phyloP scores from a whole-genome alignment of 345 rosid genomes.

The Leavenworthia alabamica region DNA sequence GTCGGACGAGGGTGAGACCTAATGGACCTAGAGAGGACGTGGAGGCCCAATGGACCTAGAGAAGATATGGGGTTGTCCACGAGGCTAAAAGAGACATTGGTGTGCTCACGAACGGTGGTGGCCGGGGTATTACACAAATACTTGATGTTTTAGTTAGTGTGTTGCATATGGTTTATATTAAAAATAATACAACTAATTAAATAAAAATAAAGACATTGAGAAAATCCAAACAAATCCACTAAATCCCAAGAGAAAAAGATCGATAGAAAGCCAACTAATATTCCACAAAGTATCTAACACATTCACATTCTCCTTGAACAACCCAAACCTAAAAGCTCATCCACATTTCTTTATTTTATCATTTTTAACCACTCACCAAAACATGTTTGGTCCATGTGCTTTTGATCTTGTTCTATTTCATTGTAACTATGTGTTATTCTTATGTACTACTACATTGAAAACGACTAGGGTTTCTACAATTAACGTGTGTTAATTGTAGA shows the following conservation, averaged over 20 bases:
- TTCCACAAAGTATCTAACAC: slow-evolving; percentile 21
- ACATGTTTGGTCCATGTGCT: slow-evolving; percentile 27
- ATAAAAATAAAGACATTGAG: background rate
- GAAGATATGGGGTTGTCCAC: no score
- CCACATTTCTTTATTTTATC: slow-evolving; percentile 18
- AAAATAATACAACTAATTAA: background rate
- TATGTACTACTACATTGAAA: background rate
- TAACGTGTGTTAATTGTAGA: no score
- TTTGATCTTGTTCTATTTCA: background rate
- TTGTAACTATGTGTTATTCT: background rate
- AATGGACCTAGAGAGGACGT: no score
- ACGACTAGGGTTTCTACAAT: background rate
- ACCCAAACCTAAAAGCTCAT: slow-evolving; percentile 36
- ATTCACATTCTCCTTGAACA: slow-evolving; percentile 31
- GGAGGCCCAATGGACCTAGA: no score
- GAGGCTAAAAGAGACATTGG: no score
- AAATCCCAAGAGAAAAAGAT: slow-evolving; percentile 44
- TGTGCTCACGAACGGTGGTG: no score
- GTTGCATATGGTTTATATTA: background rate
- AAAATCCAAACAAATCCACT: slow-evolving; percentile 43
- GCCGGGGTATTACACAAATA: no score
- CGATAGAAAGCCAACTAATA: slow-evolving; percentile 54
- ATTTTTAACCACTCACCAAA: slow-evolving; percentile 20
- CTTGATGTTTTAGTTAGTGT: no score
- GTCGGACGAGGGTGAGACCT: no score